Conservation (phyloP, 768 basidiomycete species). For the Chalciporus chontae region DNA sequence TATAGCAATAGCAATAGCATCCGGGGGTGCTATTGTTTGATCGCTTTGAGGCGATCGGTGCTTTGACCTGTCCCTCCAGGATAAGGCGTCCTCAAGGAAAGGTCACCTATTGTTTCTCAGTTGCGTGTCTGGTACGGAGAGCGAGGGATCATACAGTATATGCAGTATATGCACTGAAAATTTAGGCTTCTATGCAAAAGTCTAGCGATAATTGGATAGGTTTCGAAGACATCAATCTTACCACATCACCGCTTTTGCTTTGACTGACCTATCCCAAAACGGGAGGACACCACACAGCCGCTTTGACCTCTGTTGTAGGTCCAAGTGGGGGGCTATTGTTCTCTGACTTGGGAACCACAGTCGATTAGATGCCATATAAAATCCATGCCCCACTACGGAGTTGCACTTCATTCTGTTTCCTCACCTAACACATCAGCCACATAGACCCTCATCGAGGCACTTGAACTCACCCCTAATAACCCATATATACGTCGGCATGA, state of each 20-base stretch:
- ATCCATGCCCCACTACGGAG: neutral
- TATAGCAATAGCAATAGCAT: neutral
- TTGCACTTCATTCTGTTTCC: neutral
- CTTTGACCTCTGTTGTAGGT: constrained; percentile 15
- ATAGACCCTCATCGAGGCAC: neutral
- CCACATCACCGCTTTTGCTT: neutral
- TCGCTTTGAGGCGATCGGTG: neutral
- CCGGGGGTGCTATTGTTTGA: neutral
- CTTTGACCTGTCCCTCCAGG: neutral
- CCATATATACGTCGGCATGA: constrained; percentile 6
- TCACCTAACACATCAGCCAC: neutral
- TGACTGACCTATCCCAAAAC: constrained; percentile 1
- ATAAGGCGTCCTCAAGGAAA: too few relatives aligned
- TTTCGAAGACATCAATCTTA: too few relatives aligned
- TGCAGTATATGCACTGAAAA: neutral
- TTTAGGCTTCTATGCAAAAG: too few relatives aligned
- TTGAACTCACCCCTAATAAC: neutral
- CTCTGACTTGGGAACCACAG: constrained; percentile 2
- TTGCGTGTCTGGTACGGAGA: too few relatives aligned
- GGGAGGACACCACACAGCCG: neutral
- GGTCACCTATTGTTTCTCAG: too few relatives aligned
- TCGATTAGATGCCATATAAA: constrained; percentile 5
- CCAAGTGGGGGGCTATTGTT: constrained; percentile 15
- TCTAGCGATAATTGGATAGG: too few relatives aligned
- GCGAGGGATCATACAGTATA: neutral